Conservation (phyloP, 2,329 filamentous ascomycete species). For the Cytospora schulzeri region DNA sequence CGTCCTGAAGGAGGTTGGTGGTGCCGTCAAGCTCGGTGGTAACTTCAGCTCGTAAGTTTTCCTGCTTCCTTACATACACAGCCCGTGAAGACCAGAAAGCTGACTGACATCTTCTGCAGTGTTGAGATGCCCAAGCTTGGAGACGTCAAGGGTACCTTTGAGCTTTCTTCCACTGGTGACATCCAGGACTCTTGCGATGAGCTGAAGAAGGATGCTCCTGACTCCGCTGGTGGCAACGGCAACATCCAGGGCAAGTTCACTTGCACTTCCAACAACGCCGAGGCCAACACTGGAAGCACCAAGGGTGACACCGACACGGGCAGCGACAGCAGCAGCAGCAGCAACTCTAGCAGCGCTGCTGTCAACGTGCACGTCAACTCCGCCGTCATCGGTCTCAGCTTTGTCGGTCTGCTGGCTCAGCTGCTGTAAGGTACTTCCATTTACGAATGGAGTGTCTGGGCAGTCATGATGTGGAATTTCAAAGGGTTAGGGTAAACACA, state of each 20-base stretch:
- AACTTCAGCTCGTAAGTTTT: conserved; percentile 76
- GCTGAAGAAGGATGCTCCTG: conserved; percentile 50
- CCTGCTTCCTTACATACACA: background rate
- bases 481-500: conserved; percentile 30
- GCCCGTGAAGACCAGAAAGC: conserved; percentile 17
- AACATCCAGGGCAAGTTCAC: conserved; percentile 50
- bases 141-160: conserved; percentile 72
- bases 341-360: conserved; percentile 40
- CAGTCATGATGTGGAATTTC: conserved; percentile 26
- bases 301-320: conserved; percentile 37
- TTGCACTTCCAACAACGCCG: conserved; percentile 54
- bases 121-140: conserved; percentile 68
- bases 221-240: conserved; percentile 43
- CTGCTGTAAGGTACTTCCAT: conserved; percentile 49
- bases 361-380: conserved; percentile 51
- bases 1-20: conserved; percentile 68
- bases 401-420: conserved; percentile 51
- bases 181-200: conserved; percentile 57
- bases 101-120: conserved; percentile 50
- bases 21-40: conserved; percentile 83
- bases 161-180: conserved; percentile 66
- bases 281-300: conserved; percentile 53
- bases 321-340: conserved; percentile 34
- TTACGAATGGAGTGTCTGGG: conserved; percentile 22
- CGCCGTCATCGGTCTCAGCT: conserved; percentile 49